A percentile compares a stretch with the other conserved stretches of the same genome.
These are phyloP conservation scores for Pichia sp. DNA, from an alignment of 1,139 yeast genomes.

Conservation along the genomic window DNA sequence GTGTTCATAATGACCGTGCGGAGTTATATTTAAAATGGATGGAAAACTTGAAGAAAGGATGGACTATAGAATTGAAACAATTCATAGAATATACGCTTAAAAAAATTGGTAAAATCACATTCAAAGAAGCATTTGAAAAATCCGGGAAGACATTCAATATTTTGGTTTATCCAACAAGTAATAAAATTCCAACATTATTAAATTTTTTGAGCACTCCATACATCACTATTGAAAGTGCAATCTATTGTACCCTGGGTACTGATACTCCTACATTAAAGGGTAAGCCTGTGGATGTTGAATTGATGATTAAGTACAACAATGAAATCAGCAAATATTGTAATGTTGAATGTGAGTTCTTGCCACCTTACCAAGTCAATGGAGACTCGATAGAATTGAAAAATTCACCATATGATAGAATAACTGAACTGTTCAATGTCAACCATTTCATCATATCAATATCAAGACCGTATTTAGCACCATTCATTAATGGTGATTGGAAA, in stretches of 20 bases:
- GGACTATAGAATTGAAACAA: constrained; percentile 79
- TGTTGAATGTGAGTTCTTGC: constrained; percentile 32
- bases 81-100: constrained; percentile 77
- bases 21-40: constrained; percentile 16
- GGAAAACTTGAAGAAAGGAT: constrained; percentile 51
- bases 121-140: constrained; percentile 88
- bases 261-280: constrained; percentile 45
- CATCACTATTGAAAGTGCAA: constrained; percentile 86
- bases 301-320: constrained; percentile 68
- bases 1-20: not conserved
- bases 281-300: constrained; percentile 40
- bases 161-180: constrained; percentile 82
- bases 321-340: constrained; percentile 30
- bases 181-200: constrained; percentile 69
- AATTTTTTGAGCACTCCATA: constrained; percentile 95
- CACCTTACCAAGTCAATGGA: constrained; percentile 42
- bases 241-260: constrained; percentile 66
- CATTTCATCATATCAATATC: constrained; percentile 89
- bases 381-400: constrained; percentile 15
- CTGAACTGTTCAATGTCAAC: constrained; percentile 92
- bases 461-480: constrained; percentile 89
- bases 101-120: constrained; percentile 81
- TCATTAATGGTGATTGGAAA: constrained; percentile 77
- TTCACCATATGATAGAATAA: constrained; percentile 66
- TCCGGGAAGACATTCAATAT: constrained; percentile 85